These are phyloP conservation scores for Dothideomycetes sp. DNA, from an alignment of 2,329 filamentous ascomycete genomes.

Conservation along the genomic window DNA sequence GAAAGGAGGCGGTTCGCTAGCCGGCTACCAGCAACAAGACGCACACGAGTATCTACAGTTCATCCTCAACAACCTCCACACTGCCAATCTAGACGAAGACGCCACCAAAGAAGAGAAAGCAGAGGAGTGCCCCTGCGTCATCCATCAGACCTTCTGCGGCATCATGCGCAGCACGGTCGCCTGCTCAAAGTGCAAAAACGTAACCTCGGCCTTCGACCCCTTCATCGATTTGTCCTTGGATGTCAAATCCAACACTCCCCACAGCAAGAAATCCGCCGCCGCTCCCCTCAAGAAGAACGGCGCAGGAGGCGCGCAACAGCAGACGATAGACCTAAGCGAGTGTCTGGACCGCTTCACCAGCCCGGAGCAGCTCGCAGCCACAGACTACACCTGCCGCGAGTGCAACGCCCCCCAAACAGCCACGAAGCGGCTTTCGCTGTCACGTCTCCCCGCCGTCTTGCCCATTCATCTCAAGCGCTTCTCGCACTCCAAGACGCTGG, in stretches of 20 bases:
- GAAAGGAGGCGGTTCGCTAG: slow-evolving; percentile 58
- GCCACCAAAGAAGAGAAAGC: slow-evolving; percentile 17
- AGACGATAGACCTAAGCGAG: slow-evolving; percentile 31
- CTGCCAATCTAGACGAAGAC: slow-evolving; percentile 49
- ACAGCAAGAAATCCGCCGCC: slow-evolving; percentile 38
- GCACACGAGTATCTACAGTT: slow-evolving; percentile 97
- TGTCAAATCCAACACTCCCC: slow-evolving; percentile 50
- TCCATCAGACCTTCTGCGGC: slow-evolving; percentile 90
- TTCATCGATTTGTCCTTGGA: slow-evolving; percentile 86
- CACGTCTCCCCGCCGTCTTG: slow-evolving; percentile 74
- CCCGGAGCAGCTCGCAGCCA: slow-evolving; percentile 60
- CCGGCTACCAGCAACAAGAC: slow-evolving; percentile 91
- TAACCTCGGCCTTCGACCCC: slow-evolving; percentile 73
- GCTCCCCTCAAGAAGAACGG: slow-evolving; percentile 12
- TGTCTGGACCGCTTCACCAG: slow-evolving; percentile 84
- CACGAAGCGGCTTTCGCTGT: slow-evolving; percentile 73
- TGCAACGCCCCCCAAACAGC: slow-evolving; percentile 68
- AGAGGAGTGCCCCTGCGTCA: slow-evolving; percentile 66
- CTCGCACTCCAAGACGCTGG: slow-evolving; percentile 34
- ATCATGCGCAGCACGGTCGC: slow-evolving; percentile 84
- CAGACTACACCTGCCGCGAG: slow-evolving; percentile 75
- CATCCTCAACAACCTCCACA: slow-evolving; percentile 81
- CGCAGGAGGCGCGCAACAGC: slow-evolving; percentile 10
- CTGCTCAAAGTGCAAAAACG: slow-evolving; percentile 75
- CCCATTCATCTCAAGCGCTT: slow-evolving; percentile 74